These are phyloP conservation scores for Extremus antarcticus DNA, from an alignment of 495 filamentous ascomycete species.

Conservation along the genomic window DNA sequence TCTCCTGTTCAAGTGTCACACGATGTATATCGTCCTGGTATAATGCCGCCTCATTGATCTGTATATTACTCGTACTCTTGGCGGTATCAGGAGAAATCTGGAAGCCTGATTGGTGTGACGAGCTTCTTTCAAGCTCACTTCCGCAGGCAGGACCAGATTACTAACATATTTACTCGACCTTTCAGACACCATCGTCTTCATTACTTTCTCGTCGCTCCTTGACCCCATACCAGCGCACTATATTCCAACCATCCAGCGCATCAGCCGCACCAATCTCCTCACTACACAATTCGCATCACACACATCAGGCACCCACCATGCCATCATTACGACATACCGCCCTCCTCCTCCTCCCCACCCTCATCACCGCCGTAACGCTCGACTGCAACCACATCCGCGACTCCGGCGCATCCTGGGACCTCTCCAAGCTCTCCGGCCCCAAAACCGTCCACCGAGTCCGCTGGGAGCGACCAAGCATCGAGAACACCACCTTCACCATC, in stretches of 20 bases:
- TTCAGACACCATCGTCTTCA: not conserved
- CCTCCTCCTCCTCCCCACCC: slow-evolving; percentile 36
- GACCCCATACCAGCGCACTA: not conserved
- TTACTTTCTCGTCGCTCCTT: not conserved
- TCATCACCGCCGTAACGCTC: slow-evolving; percentile 39
- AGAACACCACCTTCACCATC: slow-evolving; percentile 79
- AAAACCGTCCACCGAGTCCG: slow-evolving; percentile 55
- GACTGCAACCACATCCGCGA: slow-evolving; percentile 53
- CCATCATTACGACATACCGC: not conserved
- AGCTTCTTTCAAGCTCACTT: not conserved
- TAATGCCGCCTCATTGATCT: not conserved
- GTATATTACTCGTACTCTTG: not conserved
- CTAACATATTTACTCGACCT: not conserved
- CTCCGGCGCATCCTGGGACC: slow-evolving; percentile 50
- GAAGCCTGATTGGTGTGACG: not conserved
- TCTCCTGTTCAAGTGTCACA: no score
- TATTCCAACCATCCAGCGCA: not conserved
- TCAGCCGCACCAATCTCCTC: not conserved
- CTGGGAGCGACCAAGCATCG: slow-evolving; percentile 33
- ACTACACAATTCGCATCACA: not conserved
- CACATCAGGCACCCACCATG: not conserved
- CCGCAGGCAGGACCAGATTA: not conserved
- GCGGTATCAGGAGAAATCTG: not conserved
- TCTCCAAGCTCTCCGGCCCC: slow-evolving; percentile 58
- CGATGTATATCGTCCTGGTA: no score